Conservation (phyloP, 2,329 filamentous ascomycete species). For the Trichoderma sp. region DNA sequence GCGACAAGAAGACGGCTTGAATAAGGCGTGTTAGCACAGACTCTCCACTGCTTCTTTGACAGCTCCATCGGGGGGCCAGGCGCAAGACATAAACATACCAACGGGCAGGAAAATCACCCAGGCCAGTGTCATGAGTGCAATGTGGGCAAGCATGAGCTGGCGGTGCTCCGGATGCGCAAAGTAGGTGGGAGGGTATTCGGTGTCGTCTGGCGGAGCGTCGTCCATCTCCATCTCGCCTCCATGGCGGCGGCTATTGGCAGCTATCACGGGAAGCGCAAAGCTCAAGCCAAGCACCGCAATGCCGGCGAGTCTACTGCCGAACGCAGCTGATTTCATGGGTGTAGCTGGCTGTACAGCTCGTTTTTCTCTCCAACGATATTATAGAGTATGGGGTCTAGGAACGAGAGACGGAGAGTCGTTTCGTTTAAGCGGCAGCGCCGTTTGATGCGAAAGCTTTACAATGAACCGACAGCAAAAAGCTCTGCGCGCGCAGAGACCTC, state of each 20-base stretch:
- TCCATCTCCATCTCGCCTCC: constrained; percentile 20
- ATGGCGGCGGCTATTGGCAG: constrained; percentile 28
- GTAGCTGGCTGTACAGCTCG: neutral
- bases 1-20: constrained; percentile 80
- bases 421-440: neutral
- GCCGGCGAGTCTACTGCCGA: constrained; percentile 11
- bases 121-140: constrained; percentile 66
- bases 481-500: neutral
- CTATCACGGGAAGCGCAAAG: constrained; percentile 16
- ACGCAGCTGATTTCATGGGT: constrained; percentile 20
- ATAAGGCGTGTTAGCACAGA: neutral
- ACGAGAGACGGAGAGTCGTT: neutral
- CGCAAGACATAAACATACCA: constrained; percentile 52
- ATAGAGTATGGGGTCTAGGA: neutral
- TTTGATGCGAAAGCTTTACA: neutral
- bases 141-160: constrained; percentile 67
- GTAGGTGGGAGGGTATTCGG: constrained; percentile 54
- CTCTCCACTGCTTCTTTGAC: neutral
- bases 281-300: constrained; percentile 24
- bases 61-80: neutral
- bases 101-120: constrained; percentile 75
- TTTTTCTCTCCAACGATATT: neutral
- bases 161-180: constrained; percentile 58
- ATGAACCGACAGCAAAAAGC: neutral
- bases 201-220: constrained; percentile 29